phyloP scores from a whole-genome alignment of 257 asterid species.

The Fraxinus excelsior region DNA sequence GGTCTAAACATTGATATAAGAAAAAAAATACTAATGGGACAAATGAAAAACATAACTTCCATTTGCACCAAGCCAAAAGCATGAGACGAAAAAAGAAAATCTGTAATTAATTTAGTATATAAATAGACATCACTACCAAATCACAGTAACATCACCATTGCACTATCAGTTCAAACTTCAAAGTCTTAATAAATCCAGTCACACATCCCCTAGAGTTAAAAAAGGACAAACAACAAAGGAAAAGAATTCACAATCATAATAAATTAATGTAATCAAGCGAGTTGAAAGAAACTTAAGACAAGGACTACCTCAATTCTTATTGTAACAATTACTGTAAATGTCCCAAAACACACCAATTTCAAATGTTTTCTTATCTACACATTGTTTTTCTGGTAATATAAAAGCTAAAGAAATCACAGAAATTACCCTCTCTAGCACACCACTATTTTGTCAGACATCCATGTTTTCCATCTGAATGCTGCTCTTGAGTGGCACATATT shows the following conservation, averaged over 20 bases:
- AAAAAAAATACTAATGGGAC: neutral
- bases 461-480: constrained; percentile 91
- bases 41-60: neutral
- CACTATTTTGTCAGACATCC: constrained; percentile 51
- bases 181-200: neutral
- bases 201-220: neutral
- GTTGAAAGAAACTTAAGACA: neutral
- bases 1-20: neutral
- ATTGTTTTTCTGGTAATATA: neutral
- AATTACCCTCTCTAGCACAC: constrained; percentile 25
- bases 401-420: constrained; percentile 15
- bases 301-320: neutral
- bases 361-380: neutral
- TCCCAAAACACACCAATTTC: neutral
- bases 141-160: neutral
- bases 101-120: neutral
- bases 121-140: neutral
- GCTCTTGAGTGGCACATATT: constrained; percentile 94
- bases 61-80: neutral
- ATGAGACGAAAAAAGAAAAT: neutral
- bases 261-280: neutral
- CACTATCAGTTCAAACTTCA: neutral
- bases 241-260: neutral
- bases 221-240: neutral
- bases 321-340: neutral